Evolutionary conservation across 495 filamentous ascomycete species (phyloP), one percentile per base, ranked within the genome.

Genomic region (Penicillium chermesinum): DNA sequence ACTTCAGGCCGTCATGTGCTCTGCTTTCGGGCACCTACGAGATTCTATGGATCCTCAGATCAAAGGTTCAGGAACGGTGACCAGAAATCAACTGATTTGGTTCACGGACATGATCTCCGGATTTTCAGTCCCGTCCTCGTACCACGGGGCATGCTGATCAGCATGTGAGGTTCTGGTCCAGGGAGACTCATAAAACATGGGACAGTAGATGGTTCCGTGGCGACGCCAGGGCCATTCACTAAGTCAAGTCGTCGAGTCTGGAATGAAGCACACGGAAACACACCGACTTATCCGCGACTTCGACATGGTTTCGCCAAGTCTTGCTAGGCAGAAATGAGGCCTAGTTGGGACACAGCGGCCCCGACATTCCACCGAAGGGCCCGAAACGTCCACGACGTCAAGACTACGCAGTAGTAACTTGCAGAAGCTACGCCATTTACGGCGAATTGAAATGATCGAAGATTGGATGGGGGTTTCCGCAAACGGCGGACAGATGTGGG

Each of bases 141-240:
- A 50, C 40, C 48, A 50, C 32, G 25, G 22, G 48, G 21, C 14
- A 22, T 4, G 32, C 16, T 14, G 7, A 15, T 18, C 39, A 44
- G 48, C 40, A 12, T 50, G 40, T 27, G 17, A 15, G 20, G 37
- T 44, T 20, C 33, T 50, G 48, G 48, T 21, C 33, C 48, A 44
- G 48, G 48, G 44, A 40, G 40, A 40, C 30, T 44, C 14, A 7
- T 32, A 41, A 50, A 50, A 50, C 48, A 44, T 50, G 48, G 48
- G 41, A 33, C 34, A 40, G 14, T 15, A 15, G 18, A 40, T 3
- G 16, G 19, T 44, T 50, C 44, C 48, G 40, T 30, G 38, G 40
- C 33, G 40, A 37, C 32, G 14, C 40, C 40, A 34, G 18, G 20
- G 17, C 10, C 1, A 32, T 19, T 46, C n/a, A n/a, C n/a, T n/a